Percentiles rank a stretch among this genome's conserved stretches.
Conservation (phyloP, 495 filamentous ascomycete species). For the Opeltia flavorubescens region DNA sequence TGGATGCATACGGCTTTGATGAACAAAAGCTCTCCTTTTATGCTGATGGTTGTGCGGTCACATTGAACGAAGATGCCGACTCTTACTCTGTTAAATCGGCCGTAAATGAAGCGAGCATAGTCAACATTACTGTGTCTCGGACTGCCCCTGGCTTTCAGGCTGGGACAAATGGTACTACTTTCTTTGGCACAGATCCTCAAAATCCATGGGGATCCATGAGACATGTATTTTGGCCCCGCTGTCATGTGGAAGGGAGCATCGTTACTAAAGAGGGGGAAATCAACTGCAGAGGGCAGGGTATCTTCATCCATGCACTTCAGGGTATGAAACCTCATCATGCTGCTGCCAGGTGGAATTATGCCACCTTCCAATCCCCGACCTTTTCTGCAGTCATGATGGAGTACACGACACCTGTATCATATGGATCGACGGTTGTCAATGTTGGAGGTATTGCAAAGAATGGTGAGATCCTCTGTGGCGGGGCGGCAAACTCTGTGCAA, state of each 20-base stretch:
- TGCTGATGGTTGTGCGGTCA: constrained; percentile 67
- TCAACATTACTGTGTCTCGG: constrained; percentile 70
- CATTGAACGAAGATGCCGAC: constrained; percentile 69
- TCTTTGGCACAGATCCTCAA: constrained; percentile 69
- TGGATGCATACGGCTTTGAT: constrained; percentile 68
- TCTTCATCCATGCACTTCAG: constrained; percentile 75
- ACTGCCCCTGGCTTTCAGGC: constrained; percentile 68
- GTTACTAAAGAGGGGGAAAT: constrained; percentile 71
- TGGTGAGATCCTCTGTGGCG: constrained; percentile 63
- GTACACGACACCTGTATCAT: constrained; percentile 87
- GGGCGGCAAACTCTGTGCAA: constrained; percentile 40
- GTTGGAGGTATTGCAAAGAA: constrained; percentile 74
- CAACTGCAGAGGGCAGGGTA: constrained; percentile 62
- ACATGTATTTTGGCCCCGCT: constrained; percentile 87
- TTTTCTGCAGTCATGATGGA: constrained; percentile 91
- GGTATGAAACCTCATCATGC: constrained; percentile 99
- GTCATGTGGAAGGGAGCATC: constrained; percentile 64
- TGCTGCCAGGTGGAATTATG: constrained; percentile 86
- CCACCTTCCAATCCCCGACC: constrained; percentile 75
- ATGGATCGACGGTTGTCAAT: constrained; percentile 74
- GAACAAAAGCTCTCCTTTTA: constrained; percentile 70
- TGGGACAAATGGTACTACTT: constrained; percentile 72
- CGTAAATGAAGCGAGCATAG: constrained; percentile 57
- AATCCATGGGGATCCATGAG: constrained; percentile 87
- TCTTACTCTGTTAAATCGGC: constrained; percentile 76